phyloP scores from a whole-genome alignment of 2,329 filamentous ascomycete species.

The Trichocomaceae sp. region DNA sequence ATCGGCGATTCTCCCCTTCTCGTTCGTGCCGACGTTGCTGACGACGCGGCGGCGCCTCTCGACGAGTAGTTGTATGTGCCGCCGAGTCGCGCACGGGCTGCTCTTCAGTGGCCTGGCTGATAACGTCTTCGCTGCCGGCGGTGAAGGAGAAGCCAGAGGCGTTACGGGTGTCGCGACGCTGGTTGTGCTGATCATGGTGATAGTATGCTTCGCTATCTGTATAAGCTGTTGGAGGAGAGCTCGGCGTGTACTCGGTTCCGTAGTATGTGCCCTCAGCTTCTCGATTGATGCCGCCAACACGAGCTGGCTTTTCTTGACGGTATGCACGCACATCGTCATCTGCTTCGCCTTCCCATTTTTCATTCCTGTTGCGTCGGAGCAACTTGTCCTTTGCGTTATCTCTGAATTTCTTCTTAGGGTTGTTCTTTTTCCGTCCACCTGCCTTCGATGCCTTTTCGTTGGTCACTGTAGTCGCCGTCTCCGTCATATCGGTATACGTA shows the following conservation, averaged over 20 bases:
- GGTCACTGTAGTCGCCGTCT: conserved; percentile 37
- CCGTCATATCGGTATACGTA: conserved; percentile 35
- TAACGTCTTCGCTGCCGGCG: conserved; percentile 41
- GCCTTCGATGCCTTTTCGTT: conserved; percentile 18
- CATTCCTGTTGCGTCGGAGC: conserved; percentile 35
- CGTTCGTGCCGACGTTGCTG: conserved; percentile 8
- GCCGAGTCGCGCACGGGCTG: conserved; percentile 21
- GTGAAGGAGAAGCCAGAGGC: conserved; percentile 45
- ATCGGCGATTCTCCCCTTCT: conserved; percentile 4
- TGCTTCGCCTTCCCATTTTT: conserved; percentile 54
- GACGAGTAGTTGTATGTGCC: conserved; percentile 27
- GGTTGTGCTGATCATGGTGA: conserved; percentile 9
- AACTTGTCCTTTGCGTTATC: conserved; percentile 32
- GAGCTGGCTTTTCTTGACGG: conserved; percentile 75
- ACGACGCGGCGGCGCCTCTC: conserved; percentile 17
- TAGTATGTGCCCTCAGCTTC: conserved; percentile 77
- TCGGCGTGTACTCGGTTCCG: conserved; percentile 63
- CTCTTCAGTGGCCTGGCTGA: conserved; percentile 34
- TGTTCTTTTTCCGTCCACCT: conserved; percentile 16
- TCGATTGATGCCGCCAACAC: conserved; percentile 84
- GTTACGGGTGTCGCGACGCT: conserved; percentile 19
- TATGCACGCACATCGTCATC: conserved; percentile 71
- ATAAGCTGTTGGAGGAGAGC: conserved; percentile 51
- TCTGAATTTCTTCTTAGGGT: conserved; percentile 35
- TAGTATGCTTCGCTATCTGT: conserved; percentile 36